These are phyloP conservation scores for Termitomyces titanicus DNA, from an alignment of 768 basidiomycete species.

Conservation along the genomic window DNA sequence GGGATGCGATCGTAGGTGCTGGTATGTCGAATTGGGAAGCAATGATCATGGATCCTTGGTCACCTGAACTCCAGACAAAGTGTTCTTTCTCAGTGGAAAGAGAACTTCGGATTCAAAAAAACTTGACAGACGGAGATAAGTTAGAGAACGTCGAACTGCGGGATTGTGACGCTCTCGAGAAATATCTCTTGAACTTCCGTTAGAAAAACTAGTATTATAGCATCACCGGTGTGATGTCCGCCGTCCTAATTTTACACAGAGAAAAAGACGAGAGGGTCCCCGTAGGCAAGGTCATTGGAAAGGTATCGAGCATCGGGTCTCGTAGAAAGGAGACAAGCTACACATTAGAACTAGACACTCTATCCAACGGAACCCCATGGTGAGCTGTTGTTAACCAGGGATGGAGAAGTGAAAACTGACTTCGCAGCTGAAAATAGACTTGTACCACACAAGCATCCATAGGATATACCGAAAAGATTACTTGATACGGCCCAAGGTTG, in stretches of 20 bases:
- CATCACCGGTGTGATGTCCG: background rate
- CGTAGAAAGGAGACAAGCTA: too few species aligned
- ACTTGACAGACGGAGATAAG: background rate
- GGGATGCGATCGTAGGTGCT: background rate
- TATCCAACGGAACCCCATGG: background rate
- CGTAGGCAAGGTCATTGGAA: background rate
- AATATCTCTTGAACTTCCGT: too few species aligned
- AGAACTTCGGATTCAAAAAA: background rate
- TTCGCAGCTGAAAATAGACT: background rate
- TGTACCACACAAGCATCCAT: conserved; percentile 14
- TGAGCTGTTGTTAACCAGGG: background rate
- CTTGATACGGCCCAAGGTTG: conserved; percentile 11
- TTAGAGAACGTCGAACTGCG: background rate
- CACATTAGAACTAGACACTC: too few species aligned
- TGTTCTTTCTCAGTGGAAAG: background rate
- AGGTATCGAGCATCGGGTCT: background rate
- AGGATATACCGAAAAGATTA: conserved; percentile 25
- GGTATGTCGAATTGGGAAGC: background rate
- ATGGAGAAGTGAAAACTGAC: background rate
- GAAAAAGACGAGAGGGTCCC: background rate
- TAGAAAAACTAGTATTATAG: background rate
- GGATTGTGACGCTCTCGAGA: background rate
- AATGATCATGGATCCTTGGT: background rate
- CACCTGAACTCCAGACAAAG: background rate
- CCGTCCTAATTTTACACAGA: background rate